These are phyloP conservation scores for Xylariaceae sp. DNA, from an alignment of 2,329 filamentous ascomycete genomes.

Conservation along the genomic window DNA sequence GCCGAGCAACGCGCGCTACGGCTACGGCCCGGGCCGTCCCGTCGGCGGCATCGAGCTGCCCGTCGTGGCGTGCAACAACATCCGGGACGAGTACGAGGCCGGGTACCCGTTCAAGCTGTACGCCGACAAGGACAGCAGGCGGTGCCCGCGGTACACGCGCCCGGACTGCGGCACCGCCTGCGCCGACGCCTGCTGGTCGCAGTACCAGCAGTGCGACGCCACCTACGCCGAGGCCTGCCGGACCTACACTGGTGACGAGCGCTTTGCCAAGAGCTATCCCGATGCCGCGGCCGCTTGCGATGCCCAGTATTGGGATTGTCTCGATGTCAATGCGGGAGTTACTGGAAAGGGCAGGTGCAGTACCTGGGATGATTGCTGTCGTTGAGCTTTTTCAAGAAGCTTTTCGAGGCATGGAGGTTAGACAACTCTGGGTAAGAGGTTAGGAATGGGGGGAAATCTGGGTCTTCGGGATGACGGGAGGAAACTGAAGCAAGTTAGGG, in stretches of 20 bases:
- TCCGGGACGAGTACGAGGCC: slow-evolving; percentile 34
- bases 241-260: slow-evolving; percentile 6
- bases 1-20: slow-evolving; percentile 51
- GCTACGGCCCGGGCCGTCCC: slow-evolving; percentile 60
- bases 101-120: slow-evolving; percentile 49
- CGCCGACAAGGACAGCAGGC: slow-evolving; percentile 36
- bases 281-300: slow-evolving; percentile 39
- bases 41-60: slow-evolving; percentile 49
- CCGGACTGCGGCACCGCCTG: slow-evolving; percentile 37
- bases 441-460: too few relatives aligned
- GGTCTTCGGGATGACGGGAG: too few relatives aligned
- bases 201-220: slow-evolving; percentile 43
- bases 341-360: slow-evolving; percentile 36
- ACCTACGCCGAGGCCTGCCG: slow-evolving; percentile 48
- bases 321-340: slow-evolving; percentile 37
- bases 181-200: slow-evolving; percentile 47
- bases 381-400: background rate
- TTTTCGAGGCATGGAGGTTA: too few relatives aligned
- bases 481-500: too few relatives aligned
- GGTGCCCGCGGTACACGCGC: slow-evolving; percentile 42
- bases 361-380: slow-evolving; percentile 14
- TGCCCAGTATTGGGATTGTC: slow-evolving; percentile 45
- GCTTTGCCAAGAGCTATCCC: slow-evolving; percentile 24
- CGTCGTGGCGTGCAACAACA: slow-evolving; percentile 50
- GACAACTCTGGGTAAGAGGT: too few relatives aligned